These are phyloP conservation scores for Auricularia sp. DNA, from an alignment of 768 basidiomycete genomes.

Conservation along the genomic window DNA sequence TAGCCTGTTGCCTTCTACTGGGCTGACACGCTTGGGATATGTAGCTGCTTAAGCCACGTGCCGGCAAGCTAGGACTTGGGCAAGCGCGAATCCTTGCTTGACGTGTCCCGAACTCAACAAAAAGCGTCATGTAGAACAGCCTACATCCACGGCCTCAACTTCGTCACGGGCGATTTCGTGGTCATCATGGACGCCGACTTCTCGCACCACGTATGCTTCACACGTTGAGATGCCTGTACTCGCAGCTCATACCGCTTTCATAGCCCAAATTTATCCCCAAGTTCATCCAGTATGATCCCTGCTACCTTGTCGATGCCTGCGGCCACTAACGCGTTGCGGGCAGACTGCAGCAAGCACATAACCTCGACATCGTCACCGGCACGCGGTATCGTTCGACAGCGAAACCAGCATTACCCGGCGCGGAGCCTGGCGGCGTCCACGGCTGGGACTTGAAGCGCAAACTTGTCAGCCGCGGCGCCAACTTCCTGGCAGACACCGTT, in stretches of 20 bases:
- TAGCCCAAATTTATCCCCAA: slow-evolving; percentile 94
- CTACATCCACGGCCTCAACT: slow-evolving; percentile 85
- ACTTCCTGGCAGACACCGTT: slow-evolving; percentile 80
- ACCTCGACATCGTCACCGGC: slow-evolving; percentile 88
- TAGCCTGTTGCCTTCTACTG: not conserved
- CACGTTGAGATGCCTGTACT: no score
- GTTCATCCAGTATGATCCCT: slow-evolving; percentile 56
- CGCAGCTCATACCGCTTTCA: no score
- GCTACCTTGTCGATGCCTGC: not conserved
- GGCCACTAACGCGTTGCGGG: not conserved
- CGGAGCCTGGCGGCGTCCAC: slow-evolving; percentile 74
- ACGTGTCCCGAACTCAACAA: not conserved
- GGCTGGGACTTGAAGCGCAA: slow-evolving; percentile 91
- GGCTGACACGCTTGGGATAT: not conserved
- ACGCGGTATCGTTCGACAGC: slow-evolving; percentile 70
- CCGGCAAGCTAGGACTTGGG: slow-evolving; percentile 89
- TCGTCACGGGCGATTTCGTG: slow-evolving; percentile 83
- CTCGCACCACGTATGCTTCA: slow-evolving; percentile 66
- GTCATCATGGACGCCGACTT: slow-evolving; percentile 98
- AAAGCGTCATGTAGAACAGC: slow-evolving; percentile 51
- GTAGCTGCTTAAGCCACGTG: slow-evolving; percentile 73
- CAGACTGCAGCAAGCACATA: slow-evolving; percentile 75
- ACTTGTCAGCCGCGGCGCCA: slow-evolving; percentile 78
- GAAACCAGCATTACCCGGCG: slow-evolving; percentile 43
- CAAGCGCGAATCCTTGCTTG: slow-evolving; percentile 21